Percentiles rank a stretch among this genome's conserved stretches.
Evolutionary conservation across 768 basidiomycete species (phyloP).

Genomic region (Pleurotus giganteus): DNA sequence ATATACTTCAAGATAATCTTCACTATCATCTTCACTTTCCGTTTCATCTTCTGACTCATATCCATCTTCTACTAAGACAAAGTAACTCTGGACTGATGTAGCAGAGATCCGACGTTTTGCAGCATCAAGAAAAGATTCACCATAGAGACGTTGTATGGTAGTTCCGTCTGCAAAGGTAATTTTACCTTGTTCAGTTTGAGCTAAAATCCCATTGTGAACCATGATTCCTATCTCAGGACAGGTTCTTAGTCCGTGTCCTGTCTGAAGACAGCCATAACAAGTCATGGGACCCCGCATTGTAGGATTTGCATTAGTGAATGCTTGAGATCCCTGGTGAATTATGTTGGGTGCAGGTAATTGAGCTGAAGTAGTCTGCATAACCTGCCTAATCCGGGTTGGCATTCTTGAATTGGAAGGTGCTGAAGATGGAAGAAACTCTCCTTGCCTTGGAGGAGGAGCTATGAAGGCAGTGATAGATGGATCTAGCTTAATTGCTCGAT

Average conservation of each 20-base stretch:
- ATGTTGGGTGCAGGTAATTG: too few species aligned
- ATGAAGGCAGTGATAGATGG: not conserved
- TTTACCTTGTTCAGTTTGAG: not conserved
- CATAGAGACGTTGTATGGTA: not conserved
- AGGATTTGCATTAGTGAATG: too few species aligned
- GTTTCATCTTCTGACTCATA: not conserved
- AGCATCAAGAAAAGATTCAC: not conserved
- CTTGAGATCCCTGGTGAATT: too few species aligned
- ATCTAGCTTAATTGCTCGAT: constrained; percentile 10
- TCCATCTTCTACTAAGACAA: not conserved
- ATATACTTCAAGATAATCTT: not conserved
- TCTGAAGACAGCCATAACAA: constrained; percentile 7
- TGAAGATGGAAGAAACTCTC: not conserved
- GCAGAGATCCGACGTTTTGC: not conserved
- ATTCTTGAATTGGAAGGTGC: not conserved
- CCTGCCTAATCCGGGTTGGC: not conserved
- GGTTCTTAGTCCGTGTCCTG: not conserved
- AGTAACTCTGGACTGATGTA: not conserved
- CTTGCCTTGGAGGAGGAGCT: not conserved
- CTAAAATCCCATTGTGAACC: not conserved
- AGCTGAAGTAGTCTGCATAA: too few species aligned
- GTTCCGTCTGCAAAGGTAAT: not conserved
- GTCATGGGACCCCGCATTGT: not conserved
- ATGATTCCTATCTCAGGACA: not conserved
- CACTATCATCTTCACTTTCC: not conserved